A percentile compares a stretch with the other conserved stretches of the same genome.
Evolutionary conservation across 306 rosid genomes (phyloP).

Genomic region (Pyrus communis): DNA sequence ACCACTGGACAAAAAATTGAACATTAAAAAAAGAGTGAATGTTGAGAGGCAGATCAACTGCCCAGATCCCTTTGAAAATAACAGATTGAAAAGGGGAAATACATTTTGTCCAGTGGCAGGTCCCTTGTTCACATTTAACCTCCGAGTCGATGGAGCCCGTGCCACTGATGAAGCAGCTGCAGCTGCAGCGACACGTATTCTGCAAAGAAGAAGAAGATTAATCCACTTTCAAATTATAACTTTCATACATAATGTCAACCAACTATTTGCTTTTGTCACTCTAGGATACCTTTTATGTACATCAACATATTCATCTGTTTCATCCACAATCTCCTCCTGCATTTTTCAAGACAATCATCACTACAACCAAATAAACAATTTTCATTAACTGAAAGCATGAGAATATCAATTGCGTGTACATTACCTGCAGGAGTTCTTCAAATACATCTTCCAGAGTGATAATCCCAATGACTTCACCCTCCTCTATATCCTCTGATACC

Average conservation of each 20-base stretch:
- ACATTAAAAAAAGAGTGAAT: neutral
- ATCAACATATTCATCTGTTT: conserved; percentile 93
- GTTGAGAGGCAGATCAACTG: neutral
- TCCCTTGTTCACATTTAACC: conserved; percentile 59
- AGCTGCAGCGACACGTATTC: conserved; percentile 95
- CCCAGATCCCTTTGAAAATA: neutral
- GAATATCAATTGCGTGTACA: conserved; percentile 6
- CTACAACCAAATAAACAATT: neutral
- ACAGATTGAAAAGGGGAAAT: neutral
- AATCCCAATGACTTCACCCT: conserved; percentile 90
- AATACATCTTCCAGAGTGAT: conserved; percentile 96
- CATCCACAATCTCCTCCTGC: conserved; percentile 98
- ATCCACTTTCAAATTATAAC: neutral
- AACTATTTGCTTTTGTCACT: conserved; percentile 1
- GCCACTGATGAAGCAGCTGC: conserved; percentile 95
- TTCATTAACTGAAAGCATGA: conserved; percentile 2
- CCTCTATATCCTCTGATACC: conserved; percentile 60
- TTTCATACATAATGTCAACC: neutral
- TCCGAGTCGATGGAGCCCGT: conserved; percentile 73
- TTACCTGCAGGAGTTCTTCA: conserved; percentile 96
- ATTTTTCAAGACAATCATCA: conserved; percentile 11
- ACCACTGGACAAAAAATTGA: neutral
- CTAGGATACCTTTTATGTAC: conserved; percentile 77
- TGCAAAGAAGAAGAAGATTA: conserved; percentile 21
- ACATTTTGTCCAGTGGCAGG: conserved; percentile 30